Base-by-base conservation (phyloP, 306 rosid genomes). In the Rosa persica region DNA sequence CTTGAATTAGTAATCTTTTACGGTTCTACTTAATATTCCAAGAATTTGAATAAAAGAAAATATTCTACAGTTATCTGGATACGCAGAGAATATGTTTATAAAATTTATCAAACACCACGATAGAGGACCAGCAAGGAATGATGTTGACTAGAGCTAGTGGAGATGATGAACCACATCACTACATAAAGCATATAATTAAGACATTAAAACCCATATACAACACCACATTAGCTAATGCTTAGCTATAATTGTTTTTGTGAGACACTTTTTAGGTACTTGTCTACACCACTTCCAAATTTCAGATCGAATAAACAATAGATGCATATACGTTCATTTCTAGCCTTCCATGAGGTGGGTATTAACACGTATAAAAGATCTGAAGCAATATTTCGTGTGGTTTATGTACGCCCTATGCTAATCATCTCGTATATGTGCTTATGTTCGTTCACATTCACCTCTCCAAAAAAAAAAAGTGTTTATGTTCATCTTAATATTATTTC, bases 121-220 rank as follows among this genome's bases (percentile, higher is more conserved):
- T 74, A 74, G 64, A 39, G 68, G 49, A 74, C 52, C 77, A 74
- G 67, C 67, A 8, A 17, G 67, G 67, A 74, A 40, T 74, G 77
- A 74, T 74, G 68, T 40, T 23, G 68, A 74, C 77, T 15, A n/a
- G 52, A 42, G 68, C 39, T 15, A 40, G 49, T 40, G 67, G 77
- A 55, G 77, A 74, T 36, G 68, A 23, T 74, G 68, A 74, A 57
- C 64, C 67, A 57, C 39, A 22, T 38, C 67, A 39, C 48, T 5
- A 73, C 25, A 16, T 40, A 13, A 49, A 62, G 34, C 25, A 52
- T 57, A 12, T 12, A 20, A 40, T 19, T 67, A 40, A 16, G 54
- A 42, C 4, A 68, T 42, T 11, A 39, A 12, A 57, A 57, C 13
- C 51, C 15, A 44, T 5, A 73, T 54, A 52, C 36, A 36, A 52